Conservation (phyloP, 495 filamentous ascomycete species). For the Aspergillus funiculosus region DNA sequence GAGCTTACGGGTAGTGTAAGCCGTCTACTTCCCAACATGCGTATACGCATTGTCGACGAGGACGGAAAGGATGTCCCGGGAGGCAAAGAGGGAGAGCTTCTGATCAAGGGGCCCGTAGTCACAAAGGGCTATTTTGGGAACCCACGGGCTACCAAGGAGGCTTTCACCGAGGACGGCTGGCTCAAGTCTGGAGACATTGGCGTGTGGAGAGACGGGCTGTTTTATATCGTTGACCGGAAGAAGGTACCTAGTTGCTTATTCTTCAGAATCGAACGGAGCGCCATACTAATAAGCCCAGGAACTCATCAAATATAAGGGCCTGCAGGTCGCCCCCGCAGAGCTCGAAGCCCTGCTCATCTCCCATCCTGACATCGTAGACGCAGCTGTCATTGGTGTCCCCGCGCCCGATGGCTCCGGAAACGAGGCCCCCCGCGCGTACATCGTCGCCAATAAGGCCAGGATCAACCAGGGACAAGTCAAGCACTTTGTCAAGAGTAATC, state of each 20-base stretch:
- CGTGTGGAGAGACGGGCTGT: slow-evolving; percentile 43
- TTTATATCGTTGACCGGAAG: slow-evolving; percentile 52
- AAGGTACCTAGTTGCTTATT: slow-evolving; percentile 38
- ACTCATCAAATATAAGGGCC: slow-evolving; percentile 69
- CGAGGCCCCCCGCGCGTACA: slow-evolving; percentile 69
- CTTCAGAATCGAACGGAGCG: neutral
- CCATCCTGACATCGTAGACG: slow-evolving; percentile 61
- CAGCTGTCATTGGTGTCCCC: slow-evolving; percentile 65
- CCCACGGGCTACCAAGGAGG: slow-evolving; percentile 45
- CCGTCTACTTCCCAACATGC: slow-evolving; percentile 44
- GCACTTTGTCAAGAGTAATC: slow-evolving; percentile 27
- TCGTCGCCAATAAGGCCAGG: slow-evolving; percentile 50
- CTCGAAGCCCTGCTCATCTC: slow-evolving; percentile 59
- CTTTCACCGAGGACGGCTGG: slow-evolving; percentile 49
- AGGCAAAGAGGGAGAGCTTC: slow-evolving; percentile 48
- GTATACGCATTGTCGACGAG: slow-evolving; percentile 43
- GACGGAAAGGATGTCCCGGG: slow-evolving; percentile 52
- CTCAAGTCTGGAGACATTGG: slow-evolving; percentile 57
- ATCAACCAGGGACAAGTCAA: slow-evolving; percentile 26
- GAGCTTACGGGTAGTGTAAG: slow-evolving; percentile 56
- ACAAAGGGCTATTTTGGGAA: slow-evolving; percentile 47
- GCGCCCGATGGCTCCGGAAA: slow-evolving; percentile 53
- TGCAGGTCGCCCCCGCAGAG: slow-evolving; percentile 72
- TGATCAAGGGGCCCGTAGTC: slow-evolving; percentile 59
- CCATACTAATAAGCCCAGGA: slow-evolving; percentile 38